Evolutionary conservation across 192 early-diverging fungal species (phyloP).

Genomic region (Chytriomyces sp.): DNA sequence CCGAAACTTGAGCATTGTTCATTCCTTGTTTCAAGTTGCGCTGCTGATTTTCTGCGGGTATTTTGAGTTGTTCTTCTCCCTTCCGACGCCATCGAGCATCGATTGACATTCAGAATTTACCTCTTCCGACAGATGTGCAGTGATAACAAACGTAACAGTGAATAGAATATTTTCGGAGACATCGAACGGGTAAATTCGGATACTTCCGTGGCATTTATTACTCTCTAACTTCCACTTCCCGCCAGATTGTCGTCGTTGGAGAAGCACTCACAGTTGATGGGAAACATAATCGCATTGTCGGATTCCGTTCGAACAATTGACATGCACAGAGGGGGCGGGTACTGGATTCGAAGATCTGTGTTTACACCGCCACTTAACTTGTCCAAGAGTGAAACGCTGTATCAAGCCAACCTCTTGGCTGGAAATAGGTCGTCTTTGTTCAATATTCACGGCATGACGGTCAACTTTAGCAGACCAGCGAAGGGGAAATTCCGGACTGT

Average conservation of each 20-base stretch:
- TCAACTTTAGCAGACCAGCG: not conserved
- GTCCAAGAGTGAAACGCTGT: not conserved
- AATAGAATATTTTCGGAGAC: too few relatives aligned
- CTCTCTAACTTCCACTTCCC: not conserved
- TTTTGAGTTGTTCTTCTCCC: not conserved
- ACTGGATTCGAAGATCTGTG: too few relatives aligned
- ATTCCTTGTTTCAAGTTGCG: conserved; percentile 13
- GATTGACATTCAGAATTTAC: too few relatives aligned
- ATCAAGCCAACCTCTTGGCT: not conserved
- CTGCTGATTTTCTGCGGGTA: conserved; percentile 4
- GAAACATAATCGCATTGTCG: not conserved
- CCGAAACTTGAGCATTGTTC: not conserved
- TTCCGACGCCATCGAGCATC: not conserved
- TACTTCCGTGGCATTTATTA: not conserved
- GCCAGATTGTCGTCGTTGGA: not conserved
- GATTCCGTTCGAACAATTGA: conserved; percentile 20
- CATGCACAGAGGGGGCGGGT: not conserved
- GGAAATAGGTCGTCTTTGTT: not conserved
- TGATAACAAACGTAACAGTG: too few relatives aligned
- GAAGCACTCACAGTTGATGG: not conserved
- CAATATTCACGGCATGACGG: not conserved
- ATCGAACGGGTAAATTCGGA: too few relatives aligned
- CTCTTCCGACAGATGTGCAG: too few relatives aligned
- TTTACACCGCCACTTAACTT: not conserved
- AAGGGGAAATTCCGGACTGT: not conserved